These are phyloP conservation scores for Iris pallida DNA, from an alignment of 116 monocot genomes.

Conservation along the genomic window DNA sequence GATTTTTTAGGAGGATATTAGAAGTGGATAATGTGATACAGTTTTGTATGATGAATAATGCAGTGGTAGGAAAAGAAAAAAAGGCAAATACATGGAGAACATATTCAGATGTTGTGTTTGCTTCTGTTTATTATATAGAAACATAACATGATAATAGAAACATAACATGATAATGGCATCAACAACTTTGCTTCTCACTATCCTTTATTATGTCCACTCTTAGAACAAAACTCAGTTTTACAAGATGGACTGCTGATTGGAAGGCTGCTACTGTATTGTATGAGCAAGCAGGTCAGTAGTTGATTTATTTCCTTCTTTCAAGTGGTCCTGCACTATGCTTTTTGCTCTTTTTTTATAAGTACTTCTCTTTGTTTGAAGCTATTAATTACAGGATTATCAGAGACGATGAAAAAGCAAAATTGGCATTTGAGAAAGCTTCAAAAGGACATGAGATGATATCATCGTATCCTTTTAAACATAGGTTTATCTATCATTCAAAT, in stretches of 20 bases:
- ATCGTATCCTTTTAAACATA: conserved; percentile 52
- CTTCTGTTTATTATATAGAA: too few species aligned
- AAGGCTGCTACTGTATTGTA: conserved; percentile 70
- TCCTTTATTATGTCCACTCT: background rate
- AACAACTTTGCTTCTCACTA: too few species aligned
- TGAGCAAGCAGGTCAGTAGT: conserved; percentile 81
- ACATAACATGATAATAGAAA: too few species aligned
- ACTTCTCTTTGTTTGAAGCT: conserved; percentile 58
- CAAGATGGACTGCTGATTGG: conserved; percentile 99
- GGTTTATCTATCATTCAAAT: background rate
- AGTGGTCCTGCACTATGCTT: background rate
- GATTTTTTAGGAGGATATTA: too few species aligned
- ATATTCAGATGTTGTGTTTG: too few species aligned
- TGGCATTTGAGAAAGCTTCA: conserved; percentile 97
- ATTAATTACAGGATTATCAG: conserved; percentile 61
- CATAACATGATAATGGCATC: too few species aligned
- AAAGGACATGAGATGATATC: conserved; percentile 98
- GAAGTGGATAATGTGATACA: too few species aligned
- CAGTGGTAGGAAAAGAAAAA: too few species aligned
- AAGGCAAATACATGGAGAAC: too few species aligned
- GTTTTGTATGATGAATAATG: too few species aligned
- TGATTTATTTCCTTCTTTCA: background rate
- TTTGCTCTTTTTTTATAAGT: conserved; percentile 10
- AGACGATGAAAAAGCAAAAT: conserved; percentile 85
- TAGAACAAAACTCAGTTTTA: conserved; percentile 97